phyloP scores from a whole-genome alignment of 2,329 filamentous ascomycete genomes.

The Rachicladosporium sp. region DNA sequence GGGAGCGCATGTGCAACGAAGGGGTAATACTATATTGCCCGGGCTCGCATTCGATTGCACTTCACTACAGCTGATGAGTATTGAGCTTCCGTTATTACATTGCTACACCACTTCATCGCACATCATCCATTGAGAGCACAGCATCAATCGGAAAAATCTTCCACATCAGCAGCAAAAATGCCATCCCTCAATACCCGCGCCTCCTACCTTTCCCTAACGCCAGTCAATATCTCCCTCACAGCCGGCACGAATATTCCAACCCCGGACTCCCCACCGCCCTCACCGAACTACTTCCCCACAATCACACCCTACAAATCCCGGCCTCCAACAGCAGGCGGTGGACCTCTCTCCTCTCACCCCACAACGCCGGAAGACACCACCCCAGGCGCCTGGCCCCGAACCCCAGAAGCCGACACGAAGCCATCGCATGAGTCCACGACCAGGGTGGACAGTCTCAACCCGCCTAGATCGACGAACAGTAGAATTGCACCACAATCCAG shows the following conservation, averaged over 20 bases:
- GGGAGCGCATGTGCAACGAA: too few relatives aligned
- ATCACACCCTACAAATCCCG: conserved; percentile 6
- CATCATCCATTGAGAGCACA: too few relatives aligned
- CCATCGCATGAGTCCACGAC: conserved; percentile 8
- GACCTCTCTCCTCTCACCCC: conserved; percentile 23
- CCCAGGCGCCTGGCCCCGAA: conserved; percentile 12
- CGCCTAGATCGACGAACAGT: conserved; percentile 12
- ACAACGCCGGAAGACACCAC: conserved; percentile 16
- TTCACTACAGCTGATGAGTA: too few relatives aligned
- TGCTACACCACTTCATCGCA: too few relatives aligned
- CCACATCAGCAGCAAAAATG: not conserved
- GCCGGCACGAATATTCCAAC: conserved; percentile 16
- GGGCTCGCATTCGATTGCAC: too few relatives aligned
- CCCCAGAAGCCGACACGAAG: conserved; percentile 13
- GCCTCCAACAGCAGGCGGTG: conserved; percentile 20
- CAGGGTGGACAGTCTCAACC: conserved; percentile 14
- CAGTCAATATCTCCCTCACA: conserved; percentile 15
- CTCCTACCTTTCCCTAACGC: conserved; percentile 12
- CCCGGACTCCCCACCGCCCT: conserved; percentile 13
- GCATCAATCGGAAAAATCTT: too few relatives aligned
- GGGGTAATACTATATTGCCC: too few relatives aligned
- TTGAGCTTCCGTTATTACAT: too few relatives aligned
- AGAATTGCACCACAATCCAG: not conserved
- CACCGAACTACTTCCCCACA: conserved; percentile 4
- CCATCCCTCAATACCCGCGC: conserved; percentile 6